phyloP scores from a whole-genome alignment of 2,329 filamentous ascomycete genomes.

The Monosporascus cannonballus region DNA sequence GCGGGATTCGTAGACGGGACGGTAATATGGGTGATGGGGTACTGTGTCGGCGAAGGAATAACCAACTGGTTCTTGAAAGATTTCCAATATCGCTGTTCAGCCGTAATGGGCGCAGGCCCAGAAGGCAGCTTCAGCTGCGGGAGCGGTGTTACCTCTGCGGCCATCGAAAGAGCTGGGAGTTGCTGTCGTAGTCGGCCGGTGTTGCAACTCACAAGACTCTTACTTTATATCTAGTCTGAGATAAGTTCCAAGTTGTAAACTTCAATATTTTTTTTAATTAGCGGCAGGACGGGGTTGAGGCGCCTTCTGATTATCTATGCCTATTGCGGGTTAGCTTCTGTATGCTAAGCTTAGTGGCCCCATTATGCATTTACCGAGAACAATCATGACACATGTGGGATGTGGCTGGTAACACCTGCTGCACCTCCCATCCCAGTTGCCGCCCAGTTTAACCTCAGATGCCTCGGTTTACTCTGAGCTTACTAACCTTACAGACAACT shows the following conservation, averaged over 20 bases:
- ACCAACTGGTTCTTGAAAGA: constrained; percentile 88
- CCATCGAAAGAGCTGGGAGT: constrained; percentile 50
- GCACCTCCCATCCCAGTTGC: neutral
- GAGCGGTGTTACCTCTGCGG: constrained; percentile 76
- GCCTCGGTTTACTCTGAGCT: neutral
- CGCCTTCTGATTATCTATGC: constrained; percentile 10
- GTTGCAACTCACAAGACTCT: no score
- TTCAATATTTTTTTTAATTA: constrained; percentile 1
- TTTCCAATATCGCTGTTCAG: constrained; percentile 95
- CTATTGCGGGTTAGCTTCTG: constrained; percentile 1
- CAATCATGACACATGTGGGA: neutral
- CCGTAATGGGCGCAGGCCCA: constrained; percentile 75
- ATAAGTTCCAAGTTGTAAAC: neutral
- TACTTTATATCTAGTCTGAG: neutral
- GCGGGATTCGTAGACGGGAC: constrained; percentile 49
- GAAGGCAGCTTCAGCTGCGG: constrained; percentile 77
- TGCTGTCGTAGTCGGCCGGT: constrained; percentile 9
- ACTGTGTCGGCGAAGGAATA: constrained; percentile 84
- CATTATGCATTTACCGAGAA: neutral
- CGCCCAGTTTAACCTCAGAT: neutral
- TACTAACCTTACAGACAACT: neutral
- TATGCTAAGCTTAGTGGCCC: constrained; percentile 5
- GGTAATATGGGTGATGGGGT: constrained; percentile 85
- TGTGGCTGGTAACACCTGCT: constrained; percentile 2
- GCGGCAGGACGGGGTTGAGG: neutral